A percentile compares a stretch with the other conserved stretches of the same genome.
phyloP scores from a whole-genome alignment of 345 rosid genomes.

The Eucalyptus curtisii region DNA sequence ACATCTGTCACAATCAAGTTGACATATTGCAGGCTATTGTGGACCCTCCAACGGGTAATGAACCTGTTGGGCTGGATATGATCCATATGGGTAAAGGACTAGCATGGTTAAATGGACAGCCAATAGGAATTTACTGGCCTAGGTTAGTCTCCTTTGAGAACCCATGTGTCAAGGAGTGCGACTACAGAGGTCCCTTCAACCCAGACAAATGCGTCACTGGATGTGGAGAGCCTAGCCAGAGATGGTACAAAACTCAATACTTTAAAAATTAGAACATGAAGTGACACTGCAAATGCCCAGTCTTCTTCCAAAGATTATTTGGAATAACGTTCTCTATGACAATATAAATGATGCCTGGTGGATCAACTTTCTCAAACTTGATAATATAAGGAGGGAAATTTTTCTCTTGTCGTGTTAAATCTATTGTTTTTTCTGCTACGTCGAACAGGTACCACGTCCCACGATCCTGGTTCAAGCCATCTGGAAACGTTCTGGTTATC shows the following conservation, averaged over 20 bases:
- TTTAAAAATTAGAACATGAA: not conserved
- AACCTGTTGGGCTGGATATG: constrained; percentile 89
- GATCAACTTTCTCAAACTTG: not conserved
- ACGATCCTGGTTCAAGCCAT: constrained; percentile 88
- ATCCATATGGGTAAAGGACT: constrained; percentile 87
- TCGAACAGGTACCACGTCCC: constrained; percentile 86
- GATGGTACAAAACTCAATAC: constrained; percentile 50
- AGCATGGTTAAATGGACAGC: constrained; percentile 98
- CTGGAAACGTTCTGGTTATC: constrained; percentile 71
- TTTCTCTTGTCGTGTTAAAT: not conserved
- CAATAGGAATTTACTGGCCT: constrained; percentile 90
- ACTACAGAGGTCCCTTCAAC: constrained; percentile 68
- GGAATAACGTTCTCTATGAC: not conserved
- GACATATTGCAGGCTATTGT: constrained; percentile 39
- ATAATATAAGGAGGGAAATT: not conserved
- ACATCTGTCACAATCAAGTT: not conserved
- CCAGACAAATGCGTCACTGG: constrained; percentile 82
- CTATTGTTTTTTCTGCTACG: not conserved
- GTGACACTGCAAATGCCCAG: not conserved
- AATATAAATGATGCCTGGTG: not conserved
- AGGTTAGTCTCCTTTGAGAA: constrained; percentile 28
- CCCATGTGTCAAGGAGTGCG: constrained; percentile 54
- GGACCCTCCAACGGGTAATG: constrained; percentile 71
- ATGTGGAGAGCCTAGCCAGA: constrained; percentile 85
- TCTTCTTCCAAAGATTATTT: not conserved